Evolutionary conservation across 208 protist genomes (phyloP).

Genomic region (Trypanosoma conorhini): DNA sequence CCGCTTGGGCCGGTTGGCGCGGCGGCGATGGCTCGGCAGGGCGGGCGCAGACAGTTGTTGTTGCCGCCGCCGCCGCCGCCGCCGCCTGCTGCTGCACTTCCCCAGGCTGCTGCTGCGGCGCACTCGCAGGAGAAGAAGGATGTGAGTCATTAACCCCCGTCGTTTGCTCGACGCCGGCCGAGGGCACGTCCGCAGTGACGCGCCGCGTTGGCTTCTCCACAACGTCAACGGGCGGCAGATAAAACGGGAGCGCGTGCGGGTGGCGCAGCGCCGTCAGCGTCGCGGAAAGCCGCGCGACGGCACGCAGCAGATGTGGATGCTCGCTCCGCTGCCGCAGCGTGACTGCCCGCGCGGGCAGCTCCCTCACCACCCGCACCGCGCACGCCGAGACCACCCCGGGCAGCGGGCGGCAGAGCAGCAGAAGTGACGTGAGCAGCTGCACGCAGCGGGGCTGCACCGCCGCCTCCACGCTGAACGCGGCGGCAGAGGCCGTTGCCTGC

Average conservation of each 20-base stretch:
- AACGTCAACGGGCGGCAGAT: slow-evolving; percentile 44
- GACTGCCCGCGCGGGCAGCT: slow-evolving; percentile 12
- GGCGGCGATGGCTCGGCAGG: background rate
- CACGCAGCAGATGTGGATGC: slow-evolving; percentile 23
- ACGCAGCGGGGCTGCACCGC: slow-evolving; percentile 20
- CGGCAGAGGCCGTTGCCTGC: background rate
- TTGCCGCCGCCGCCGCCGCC: background rate
- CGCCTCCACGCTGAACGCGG: slow-evolving; percentile 1
- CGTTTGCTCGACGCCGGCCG: background rate
- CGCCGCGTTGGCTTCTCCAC: slow-evolving; percentile 46
- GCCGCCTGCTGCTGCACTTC: background rate
- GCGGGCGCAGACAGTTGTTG: background rate
- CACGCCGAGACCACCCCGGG: slow-evolving; percentile 20
- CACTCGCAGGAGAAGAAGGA: background rate
- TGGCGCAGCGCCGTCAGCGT: slow-evolving; percentile 38
- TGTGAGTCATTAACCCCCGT: background rate
- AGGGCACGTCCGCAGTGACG: slow-evolving; percentile 1
- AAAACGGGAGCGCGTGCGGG: slow-evolving; percentile 49
- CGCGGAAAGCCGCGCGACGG: slow-evolving; percentile 25
- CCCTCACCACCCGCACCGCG: slow-evolving; percentile 27
- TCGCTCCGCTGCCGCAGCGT: background rate
- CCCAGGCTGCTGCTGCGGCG: background rate
- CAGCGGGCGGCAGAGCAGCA: slow-evolving; percentile 27
- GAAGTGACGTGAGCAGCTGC: slow-evolving; percentile 24
- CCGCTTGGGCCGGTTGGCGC: background rate